Conservation (phyloP, 2,329 filamentous ascomycete genomes). For the Aspergillus melleus region DNA sequence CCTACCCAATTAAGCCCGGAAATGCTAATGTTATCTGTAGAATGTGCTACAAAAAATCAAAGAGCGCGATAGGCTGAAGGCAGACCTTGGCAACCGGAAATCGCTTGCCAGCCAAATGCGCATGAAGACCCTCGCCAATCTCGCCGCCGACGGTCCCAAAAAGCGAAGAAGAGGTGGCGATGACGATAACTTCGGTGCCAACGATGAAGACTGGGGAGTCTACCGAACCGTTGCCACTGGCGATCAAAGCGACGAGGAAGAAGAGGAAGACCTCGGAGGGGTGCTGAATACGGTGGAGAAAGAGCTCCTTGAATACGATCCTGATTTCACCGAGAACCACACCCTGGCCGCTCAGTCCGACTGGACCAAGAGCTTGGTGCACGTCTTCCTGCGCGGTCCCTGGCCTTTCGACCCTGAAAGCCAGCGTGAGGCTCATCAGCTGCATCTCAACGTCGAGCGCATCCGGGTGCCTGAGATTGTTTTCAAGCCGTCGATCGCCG, state of each 20-base stretch:
- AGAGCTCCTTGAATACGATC: conserved; percentile 83
- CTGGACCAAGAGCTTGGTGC: conserved; percentile 89
- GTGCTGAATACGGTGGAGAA: conserved; percentile 75
- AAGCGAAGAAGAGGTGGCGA: conserved; percentile 87
- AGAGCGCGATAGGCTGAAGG: conserved; percentile 87
- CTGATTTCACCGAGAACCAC: conserved; percentile 85
- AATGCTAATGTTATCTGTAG: conserved; percentile 38
- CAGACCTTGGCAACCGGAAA: conserved; percentile 93
- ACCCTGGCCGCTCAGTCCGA: conserved; percentile 90
- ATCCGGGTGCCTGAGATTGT: conserved; percentile 92
- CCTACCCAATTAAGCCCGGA: neutral
- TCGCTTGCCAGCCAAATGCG: conserved; percentile 93
- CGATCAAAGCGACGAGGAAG: conserved; percentile 76
- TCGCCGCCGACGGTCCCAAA: conserved; percentile 82
- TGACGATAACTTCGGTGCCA: conserved; percentile 94
- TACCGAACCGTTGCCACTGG: conserved; percentile 90
- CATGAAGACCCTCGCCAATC: conserved; percentile 97
- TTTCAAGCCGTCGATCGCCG: conserved; percentile 89
- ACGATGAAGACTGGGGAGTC: conserved; percentile 97
- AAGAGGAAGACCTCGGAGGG: conserved; percentile 81
- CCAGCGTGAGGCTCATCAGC: conserved; percentile 77
- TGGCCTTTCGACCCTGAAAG: conserved; percentile 80
- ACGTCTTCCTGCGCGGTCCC: conserved; percentile 85
- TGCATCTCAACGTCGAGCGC: conserved; percentile 95
- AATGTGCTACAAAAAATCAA: conserved; percentile 80